Percentiles rank a stretch among this genome's conserved stretches.
phyloP scores from a whole-genome alignment of 345 rosid genomes.

The rapeseed (Brassica napus) region DNA sequence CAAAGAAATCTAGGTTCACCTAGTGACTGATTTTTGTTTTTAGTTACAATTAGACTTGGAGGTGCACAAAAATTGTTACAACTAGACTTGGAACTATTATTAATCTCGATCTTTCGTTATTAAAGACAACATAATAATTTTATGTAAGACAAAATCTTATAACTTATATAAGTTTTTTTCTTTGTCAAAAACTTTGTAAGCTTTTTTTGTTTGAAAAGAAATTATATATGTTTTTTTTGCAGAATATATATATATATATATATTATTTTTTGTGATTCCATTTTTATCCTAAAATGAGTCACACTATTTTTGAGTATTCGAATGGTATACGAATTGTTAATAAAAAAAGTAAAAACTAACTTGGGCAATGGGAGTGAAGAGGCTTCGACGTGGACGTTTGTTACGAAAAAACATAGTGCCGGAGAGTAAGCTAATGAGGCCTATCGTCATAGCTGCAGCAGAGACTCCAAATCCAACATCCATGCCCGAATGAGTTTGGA shows the following conservation, averaged over 20 bases:
- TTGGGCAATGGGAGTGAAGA: slow-evolving; percentile 82
- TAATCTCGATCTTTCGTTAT: background rate
- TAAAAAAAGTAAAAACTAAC: slow-evolving; percentile 40
- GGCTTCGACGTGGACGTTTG: slow-evolving; percentile 83
- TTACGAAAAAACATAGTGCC: slow-evolving; percentile 78
- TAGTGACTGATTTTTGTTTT: background rate
- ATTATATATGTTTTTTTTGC: background rate
- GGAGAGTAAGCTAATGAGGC: slow-evolving; percentile 69
- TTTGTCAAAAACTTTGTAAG: background rate
- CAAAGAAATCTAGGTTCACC: background rate
- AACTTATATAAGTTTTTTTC: background rate
- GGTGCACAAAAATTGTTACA: background rate
- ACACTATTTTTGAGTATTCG: background rate
- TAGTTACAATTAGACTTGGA: background rate
- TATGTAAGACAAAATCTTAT: background rate
- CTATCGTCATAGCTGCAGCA: slow-evolving; percentile 91
- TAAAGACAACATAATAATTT: background rate
- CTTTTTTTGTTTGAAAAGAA: no score
- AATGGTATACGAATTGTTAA: background rate
- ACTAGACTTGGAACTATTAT: background rate
- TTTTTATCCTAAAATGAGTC: background rate
- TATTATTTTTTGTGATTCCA: background rate
- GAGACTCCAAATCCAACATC: slow-evolving; percentile 94
- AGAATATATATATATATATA: background rate
- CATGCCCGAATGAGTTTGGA: slow-evolving; percentile 98